Evolutionary conservation across 2,329 filamentous ascomycete species (phyloP), one percentile per base, ranked within the genome.

Genomic region (Camillea tinctor): DNA sequence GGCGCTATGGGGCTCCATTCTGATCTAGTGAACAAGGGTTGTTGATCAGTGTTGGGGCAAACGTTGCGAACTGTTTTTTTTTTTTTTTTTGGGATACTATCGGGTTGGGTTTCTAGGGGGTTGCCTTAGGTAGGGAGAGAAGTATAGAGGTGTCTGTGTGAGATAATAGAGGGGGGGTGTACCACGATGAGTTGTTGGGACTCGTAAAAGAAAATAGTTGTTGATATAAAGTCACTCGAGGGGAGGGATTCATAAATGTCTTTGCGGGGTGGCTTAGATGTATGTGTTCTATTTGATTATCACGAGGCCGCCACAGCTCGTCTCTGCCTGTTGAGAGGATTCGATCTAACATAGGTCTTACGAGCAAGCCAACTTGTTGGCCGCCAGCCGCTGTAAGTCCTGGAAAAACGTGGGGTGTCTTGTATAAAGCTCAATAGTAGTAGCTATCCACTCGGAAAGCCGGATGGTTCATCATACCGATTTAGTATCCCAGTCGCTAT

Each of bases 1-100:
- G 7, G 72, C 76, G 58, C 77, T 73, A 30, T 72, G 67, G 15
- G 58, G 62, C 57, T 69, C 73, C 65, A 72, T 72, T 5, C 65
- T 54, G 70, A 72, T 72, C 36, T 44, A 15, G 72, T 72, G 13
- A 17, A n/a, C 36, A 44, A 6, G 36, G 17, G 36, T 44, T 44
- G n/a, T n/a, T 44, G 36, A 44, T 44, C 36, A n/a, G 36, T 44
- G 36, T 44, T 44, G 15, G 36, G 17, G 6, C n/a, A 30, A 30
- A 30, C 3, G 26, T 30, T 9, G 26, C 26, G 26, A 30, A 30
- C 26, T 30, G 26, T 11, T 30, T 30, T 11, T 30, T 30, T n/a
- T n/a, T n/a, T n/a, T n/a, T n/a, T n/a, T 30, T 30, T 6, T 30
- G 26, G 17, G 17, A n/a, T 15, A 44, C 36, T 44, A 44, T 44